Conservation (phyloP, 345 rosid species). For the Syzygium aqueum region DNA sequence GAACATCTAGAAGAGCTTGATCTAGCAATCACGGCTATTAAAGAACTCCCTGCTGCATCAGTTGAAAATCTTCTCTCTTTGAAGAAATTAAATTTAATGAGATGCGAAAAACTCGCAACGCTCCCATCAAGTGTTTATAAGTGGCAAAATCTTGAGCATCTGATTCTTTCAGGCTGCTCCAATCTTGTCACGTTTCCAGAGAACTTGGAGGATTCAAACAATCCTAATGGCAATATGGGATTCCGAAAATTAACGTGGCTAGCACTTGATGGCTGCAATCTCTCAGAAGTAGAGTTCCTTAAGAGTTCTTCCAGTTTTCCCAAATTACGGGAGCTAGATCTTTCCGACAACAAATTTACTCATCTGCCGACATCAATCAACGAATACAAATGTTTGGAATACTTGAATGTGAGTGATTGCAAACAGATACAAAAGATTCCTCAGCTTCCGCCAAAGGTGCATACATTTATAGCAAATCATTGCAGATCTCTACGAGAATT, state of each 20-base stretch:
- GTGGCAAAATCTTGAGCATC: not conserved
- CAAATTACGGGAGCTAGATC: not conserved
- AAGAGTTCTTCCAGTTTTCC: not conserved
- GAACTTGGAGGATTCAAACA: not conserved
- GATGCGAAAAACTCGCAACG: not conserved
- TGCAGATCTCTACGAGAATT: too few species aligned
- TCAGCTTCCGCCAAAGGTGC: too few species aligned
- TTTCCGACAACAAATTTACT: not conserved
- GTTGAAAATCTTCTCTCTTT: not conserved
- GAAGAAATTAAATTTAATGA: not conserved
- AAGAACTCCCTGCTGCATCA: not conserved
- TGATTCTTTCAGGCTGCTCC: not conserved
- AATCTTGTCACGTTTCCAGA: not conserved
- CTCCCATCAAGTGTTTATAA: not conserved
- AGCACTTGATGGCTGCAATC: not conserved
- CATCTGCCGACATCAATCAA: not conserved
- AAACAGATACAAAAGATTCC: too few species aligned
- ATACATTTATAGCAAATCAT: accelerated
- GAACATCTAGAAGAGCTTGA: not conserved
- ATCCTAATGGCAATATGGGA: not conserved
- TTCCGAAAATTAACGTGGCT: too few species aligned
- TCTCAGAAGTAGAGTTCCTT: not conserved
- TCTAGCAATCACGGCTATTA: not conserved
- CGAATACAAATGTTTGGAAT: too few species aligned
- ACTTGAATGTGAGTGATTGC: accelerated